Percentiles rank a stretch among this genome's conserved stretches.
Conservation (phyloP, 2,329 filamentous ascomycete genomes). For the Westerdykella sp. region DNA sequence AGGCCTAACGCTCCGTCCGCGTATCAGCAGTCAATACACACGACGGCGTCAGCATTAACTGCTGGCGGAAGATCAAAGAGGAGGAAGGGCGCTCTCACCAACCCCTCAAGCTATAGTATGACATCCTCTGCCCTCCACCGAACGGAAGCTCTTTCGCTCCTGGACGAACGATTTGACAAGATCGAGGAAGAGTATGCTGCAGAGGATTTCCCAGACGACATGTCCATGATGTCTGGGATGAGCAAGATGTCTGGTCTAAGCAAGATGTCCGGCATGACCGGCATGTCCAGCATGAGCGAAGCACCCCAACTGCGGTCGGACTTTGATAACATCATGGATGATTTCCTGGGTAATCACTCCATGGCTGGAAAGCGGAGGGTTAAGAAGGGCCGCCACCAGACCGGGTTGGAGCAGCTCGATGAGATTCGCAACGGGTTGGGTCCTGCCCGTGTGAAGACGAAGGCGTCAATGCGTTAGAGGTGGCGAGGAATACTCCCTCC, state of each 20-base stretch:
- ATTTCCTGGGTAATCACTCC: constrained; percentile 73
- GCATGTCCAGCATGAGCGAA: constrained; percentile 26
- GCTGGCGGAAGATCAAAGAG: constrained; percentile 77
- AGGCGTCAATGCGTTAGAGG: constrained; percentile 4
- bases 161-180: constrained; percentile 87
- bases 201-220: constrained; percentile 39
- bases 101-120: constrained; percentile 84
- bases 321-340: constrained; percentile 87
- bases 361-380: constrained; percentile 62
- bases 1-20: constrained; percentile 51
- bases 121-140: constrained; percentile 79
- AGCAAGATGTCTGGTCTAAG: constrained; percentile 47
- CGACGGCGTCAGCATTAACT: constrained; percentile 62
- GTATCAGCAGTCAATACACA: constrained; percentile 64
- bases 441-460: constrained; percentile 56
- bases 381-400: constrained; percentile 74
- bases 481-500: background rate
- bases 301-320: constrained; percentile 60
- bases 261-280: constrained; percentile 27
- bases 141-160: constrained; percentile 76
- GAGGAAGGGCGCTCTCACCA: constrained; percentile 87
- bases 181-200: constrained; percentile 73
- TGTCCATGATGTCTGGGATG: constrained; percentile 44
- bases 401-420: constrained; percentile 81
- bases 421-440: constrained; percentile 79